Evolutionary conservation across 2,329 filamentous ascomycete species (phyloP), one percentile per base, ranked within the genome.

Genomic region (Monosporascus sp.): DNA sequence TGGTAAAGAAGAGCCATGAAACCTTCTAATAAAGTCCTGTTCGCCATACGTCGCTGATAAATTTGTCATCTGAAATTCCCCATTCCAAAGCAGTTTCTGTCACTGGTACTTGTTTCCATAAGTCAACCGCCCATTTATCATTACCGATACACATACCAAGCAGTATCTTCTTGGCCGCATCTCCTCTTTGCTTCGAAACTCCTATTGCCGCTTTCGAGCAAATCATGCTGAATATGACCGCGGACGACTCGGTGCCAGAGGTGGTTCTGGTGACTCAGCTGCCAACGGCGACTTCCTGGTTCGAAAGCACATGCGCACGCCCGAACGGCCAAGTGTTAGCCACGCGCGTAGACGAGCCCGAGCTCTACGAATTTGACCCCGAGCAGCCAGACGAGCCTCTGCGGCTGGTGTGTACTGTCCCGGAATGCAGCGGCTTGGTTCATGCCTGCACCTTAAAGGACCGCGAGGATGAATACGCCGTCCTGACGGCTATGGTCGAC

Each of bases 301-400:
- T 68, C 50, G 65, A 68, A 48, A 62, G 64, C 7, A 60, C 67
- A 52, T 58, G 59, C 22, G 35, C 63, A 20, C 65, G 66, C 1
- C 65, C 66, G n/a, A 64, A 66, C 52, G 65, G 66, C 53, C 62
- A 60, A 16, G 59, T 67, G 19, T 51, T 68, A 11, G 60, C 62
- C 16, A 54, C 65, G 26, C 64, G 66, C 44, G 46, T 68, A 35
- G 66, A 68, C 56, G 54, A 63, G 51, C 65, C 65, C 14, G 64
- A 67, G 46, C 52, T 68, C 3, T 68, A 67, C 56, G 64, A 60
- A 50, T 64, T 67, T 27, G 45, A 60, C 17, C 54, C 63, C 35
- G 62, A 65, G 54, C 62, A 68, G 50, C 50, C 50, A 17, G 59
- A 67, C 22, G 52, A 64, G 2, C 51, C 50, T 14, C 65, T 65